Conservation (phyloP, 352 stramenopile species). For the Globisporangium camurandrum region DNA sequence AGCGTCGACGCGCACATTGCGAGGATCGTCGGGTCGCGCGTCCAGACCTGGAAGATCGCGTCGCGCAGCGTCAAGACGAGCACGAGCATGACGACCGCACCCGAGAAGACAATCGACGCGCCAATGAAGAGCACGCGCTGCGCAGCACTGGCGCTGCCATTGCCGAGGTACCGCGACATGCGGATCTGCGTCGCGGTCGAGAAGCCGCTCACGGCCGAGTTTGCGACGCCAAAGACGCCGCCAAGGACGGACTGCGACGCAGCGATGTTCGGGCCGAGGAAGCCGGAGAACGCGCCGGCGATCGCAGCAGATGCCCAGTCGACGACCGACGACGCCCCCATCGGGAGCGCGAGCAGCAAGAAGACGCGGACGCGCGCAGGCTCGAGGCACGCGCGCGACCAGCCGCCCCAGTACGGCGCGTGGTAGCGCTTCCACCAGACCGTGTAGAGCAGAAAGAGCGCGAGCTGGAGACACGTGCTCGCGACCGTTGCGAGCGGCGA, state of each 20-base stretch:
- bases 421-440: slow-evolving; percentile 43
- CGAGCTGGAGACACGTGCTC: slow-evolving; percentile 36
- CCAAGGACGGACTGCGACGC: slow-evolving; percentile 34
- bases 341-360: slow-evolving; percentile 35
- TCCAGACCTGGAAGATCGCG: slow-evolving; percentile 39
- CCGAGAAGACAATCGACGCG: slow-evolving; percentile 23
- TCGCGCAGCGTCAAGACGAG: slow-evolving; percentile 25
- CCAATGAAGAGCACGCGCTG: slow-evolving; percentile 40
- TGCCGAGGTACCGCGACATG: slow-evolving; percentile 44
- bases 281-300: slow-evolving; percentile 33
- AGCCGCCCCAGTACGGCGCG: slow-evolving; percentile 39
- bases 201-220: slow-evolving; percentile 39
- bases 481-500: slow-evolving; percentile 42
- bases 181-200: slow-evolving; percentile 39
- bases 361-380: slow-evolving; percentile 39
- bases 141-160: slow-evolving; percentile 28
- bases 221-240: slow-evolving; percentile 37
- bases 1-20: slow-evolving; percentile 30
- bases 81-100: slow-evolving; percentile 25
- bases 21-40: slow-evolving; percentile 32
- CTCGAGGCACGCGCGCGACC: slow-evolving; percentile 28
- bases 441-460: slow-evolving; percentile 37
- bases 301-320: slow-evolving; percentile 39
- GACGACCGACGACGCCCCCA: slow-evolving; percentile 40
- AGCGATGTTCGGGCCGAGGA: slow-evolving; percentile 37